These are phyloP conservation scores for Haplosporangium sp. DNA, from an alignment of 371 early-diverging fungal genomes.

Conservation along the genomic window DNA sequence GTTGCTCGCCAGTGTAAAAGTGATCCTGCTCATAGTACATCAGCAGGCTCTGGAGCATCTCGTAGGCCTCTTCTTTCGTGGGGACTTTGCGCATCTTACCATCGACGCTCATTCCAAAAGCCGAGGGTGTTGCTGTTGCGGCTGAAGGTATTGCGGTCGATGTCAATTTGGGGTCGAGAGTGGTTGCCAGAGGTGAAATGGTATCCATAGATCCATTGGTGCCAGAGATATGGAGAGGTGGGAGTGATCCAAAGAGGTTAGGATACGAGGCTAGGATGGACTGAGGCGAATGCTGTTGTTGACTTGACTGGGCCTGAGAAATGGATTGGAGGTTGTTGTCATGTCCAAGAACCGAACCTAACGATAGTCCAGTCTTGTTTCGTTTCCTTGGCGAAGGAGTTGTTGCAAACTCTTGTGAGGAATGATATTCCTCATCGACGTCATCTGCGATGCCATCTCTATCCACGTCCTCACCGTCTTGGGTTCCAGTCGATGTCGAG, in stretches of 20 bases:
- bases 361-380: not conserved
- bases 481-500: not conserved
- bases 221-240: constrained; percentile 21
- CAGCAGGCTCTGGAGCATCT: constrained; percentile 47
- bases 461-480: constrained; percentile 16
- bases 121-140: constrained; percentile 5
- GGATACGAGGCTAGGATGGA: constrained; percentile 27
- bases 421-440: constrained; percentile 21
- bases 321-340: constrained; percentile 7
- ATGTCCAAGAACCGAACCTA: not conserved
- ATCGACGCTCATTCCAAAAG: constrained; percentile 50
- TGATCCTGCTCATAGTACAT: constrained; percentile 54
- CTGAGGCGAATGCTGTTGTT: constrained; percentile 13
- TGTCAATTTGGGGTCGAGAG: constrained; percentile 24
- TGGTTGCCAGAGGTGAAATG: constrained; percentile 39
- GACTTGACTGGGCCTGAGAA: constrained; percentile 7
- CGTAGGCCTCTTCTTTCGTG: constrained; percentile 45
- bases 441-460: too few relatives aligned
- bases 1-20: constrained; percentile 45
- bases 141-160: constrained; percentile 4
- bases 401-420: constrained; percentile 28
- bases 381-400: constrained; percentile 26
- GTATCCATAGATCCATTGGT: constrained; percentile 19
- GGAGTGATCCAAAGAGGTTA: constrained; percentile 26
- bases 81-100: constrained; percentile 54